These are phyloP conservation scores for Pythium brachiatum DNA, from an alignment of 352 stramenopile species.

Conservation along the genomic window DNA sequence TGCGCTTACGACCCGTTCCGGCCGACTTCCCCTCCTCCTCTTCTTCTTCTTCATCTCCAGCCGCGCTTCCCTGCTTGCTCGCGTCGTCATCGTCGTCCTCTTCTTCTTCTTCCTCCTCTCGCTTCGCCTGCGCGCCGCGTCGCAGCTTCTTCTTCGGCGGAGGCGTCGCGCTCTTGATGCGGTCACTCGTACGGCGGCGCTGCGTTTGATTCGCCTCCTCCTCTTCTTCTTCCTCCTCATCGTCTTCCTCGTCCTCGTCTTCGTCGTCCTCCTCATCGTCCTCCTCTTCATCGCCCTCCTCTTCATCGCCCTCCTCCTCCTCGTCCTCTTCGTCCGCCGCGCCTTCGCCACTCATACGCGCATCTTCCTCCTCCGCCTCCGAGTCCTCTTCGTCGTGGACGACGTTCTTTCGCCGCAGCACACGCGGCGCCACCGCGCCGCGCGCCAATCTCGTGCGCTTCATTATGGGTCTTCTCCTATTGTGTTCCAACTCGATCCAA, in stretches of 20 bases:
- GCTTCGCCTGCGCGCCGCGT: conserved; percentile 1
- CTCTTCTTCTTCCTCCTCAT: conserved; percentile 42
- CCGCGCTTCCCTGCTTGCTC: conserved; percentile 2
- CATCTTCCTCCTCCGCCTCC: conserved; percentile 36
- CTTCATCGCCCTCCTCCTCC: conserved; percentile 32
- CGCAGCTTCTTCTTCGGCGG: conserved; percentile 22
- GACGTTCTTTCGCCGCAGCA: conserved; percentile 70
- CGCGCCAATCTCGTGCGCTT: conserved; percentile 45
- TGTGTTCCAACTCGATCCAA: not conserved
- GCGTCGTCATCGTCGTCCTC: conserved; percentile 13
- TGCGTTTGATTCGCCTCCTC: conserved; percentile 32
- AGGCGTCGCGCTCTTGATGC: conserved; percentile 21
- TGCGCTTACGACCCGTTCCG: conserved; percentile 8
- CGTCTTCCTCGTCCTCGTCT: conserved; percentile 40
- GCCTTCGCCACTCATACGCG: conserved; percentile 27
- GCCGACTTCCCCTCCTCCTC: conserved; percentile 10
- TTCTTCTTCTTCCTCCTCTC: conserved; percentile 1
- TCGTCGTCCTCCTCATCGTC: conserved; percentile 34
- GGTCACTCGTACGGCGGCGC: conserved; percentile 21
- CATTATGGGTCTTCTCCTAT: conserved; percentile 1
- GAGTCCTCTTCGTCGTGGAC: conserved; percentile 65
- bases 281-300: conserved; percentile 37
- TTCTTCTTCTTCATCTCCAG: conserved; percentile 14
- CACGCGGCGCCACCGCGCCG: conserved; percentile 44
- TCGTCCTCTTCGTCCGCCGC: conserved; percentile 33